Base-by-base conservation (phyloP, 805 yeast species). In the Candida pseudoglaebosa region DNA sequence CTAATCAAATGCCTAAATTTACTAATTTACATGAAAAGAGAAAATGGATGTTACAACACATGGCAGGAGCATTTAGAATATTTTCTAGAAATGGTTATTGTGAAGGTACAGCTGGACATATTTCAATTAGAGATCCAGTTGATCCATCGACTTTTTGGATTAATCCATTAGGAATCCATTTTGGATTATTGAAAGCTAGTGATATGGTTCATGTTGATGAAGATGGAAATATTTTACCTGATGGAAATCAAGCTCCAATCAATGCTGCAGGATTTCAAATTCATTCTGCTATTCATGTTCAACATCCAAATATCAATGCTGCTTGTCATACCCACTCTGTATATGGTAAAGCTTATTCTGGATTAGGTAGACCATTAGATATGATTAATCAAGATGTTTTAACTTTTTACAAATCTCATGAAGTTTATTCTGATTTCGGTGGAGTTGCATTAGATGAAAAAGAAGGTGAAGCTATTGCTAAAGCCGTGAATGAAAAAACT, bases 91-190 rank as follows among this genome's bases (percentile, higher is more conserved):
- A 75, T 48, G 87, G 86, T 13, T 86, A 65, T 59, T 69, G 80
- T 13, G 88, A 84, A 57, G 95, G 95, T 12, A 59, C 78, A 15
- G 88, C 95, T 0, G 96, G 96, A 16, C 96, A 87, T 56, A 86
- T 87, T 41, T 82, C 93, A 6, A 73, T 87, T 9, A 73, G 93
- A 49, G 96, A 87, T 53, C 95, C 96, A 3, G 78, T 84, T 32
- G 78, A 82, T 46, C 83, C 83, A n/a, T 57, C 69, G 33, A 84
- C 91, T 3, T 87, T 87, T 58, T 87, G 95, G 95, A 84, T 87
- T 57, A 87, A 87, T 61, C 95, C 96, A 4, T 65, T 87, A 46
- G 91, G 84, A n/a, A 73, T 71, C 47, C 95, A 87, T 59, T 87
- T 84, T 45, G 64, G 62, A 12, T 46, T 66, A 34, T 59, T 67